Conservation (phyloP, 345 rosid genomes). For the Eucalyptus regnans region DNA sequence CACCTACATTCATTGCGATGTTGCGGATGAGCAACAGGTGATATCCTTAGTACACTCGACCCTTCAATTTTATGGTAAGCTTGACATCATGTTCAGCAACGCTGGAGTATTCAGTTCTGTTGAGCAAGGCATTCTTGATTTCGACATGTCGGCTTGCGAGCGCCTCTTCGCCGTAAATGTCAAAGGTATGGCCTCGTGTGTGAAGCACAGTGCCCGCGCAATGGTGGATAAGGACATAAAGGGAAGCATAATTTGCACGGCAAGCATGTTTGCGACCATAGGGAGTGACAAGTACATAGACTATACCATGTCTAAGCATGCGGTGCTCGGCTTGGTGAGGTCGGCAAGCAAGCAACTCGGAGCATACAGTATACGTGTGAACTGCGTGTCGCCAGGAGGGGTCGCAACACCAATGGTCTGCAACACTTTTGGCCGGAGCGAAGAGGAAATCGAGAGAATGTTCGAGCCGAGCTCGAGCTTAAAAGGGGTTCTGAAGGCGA, state of each 20-base stretch:
- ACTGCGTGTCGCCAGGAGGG: slow-evolving; percentile 20
- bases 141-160: not conserved
- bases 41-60: slow-evolving; percentile 1
- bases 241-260: slow-evolving; percentile 32
- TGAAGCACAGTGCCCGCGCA: slow-evolving; percentile 12
- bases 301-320: slow-evolving; percentile 26
- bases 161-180: slow-evolving; percentile 5
- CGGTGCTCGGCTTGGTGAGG: slow-evolving; percentile 19
- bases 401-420: slow-evolving; percentile 9
- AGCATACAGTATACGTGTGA: slow-evolving; percentile 21
- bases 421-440: not conserved
- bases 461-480: not conserved
- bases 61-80: not conserved
- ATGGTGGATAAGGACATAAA: slow-evolving; percentile 10
- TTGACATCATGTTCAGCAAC: slow-evolving; percentile 30
- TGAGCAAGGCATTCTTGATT: slow-evolving; percentile 5
- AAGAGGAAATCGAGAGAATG: slow-evolving; percentile 3
- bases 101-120: not conserved
- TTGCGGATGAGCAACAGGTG: slow-evolving; percentile 7
- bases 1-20: slow-evolving; percentile 10
- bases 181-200: not conserved
- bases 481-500: slow-evolving; percentile 11
- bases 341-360: slow-evolving; percentile 29
- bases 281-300: not conserved
- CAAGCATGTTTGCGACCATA: not conserved